Base-by-base conservation (phyloP, 2,329 filamentous ascomycete species). In the Clarireedia paspali region DNA sequence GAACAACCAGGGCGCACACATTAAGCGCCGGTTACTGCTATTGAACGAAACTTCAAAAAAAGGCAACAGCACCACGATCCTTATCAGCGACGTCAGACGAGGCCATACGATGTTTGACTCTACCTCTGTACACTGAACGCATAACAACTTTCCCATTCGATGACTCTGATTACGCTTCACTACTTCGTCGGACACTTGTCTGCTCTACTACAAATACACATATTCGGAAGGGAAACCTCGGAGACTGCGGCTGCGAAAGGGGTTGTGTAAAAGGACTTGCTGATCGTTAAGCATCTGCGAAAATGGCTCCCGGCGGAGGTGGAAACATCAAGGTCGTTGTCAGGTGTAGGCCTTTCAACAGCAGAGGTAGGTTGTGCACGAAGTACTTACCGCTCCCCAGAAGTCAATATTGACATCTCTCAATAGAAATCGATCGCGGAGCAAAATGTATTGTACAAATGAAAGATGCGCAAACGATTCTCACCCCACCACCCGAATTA, bases 311-410 rank as follows among this genome's bases (percentile, higher is more conserved):
- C 15, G 66, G 61, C 55, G 66, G 89, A 69, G 91, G 88, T 75
- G 91, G 94, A 70, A 99, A 99, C 71, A 99, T 99, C 74, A 99
- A 99, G 85, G 94, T 99, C 77, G 94, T 99, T 79, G 94, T 99
- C 78, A 85, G 94, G 76, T 86, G 88, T 67, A 84, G 94, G 71
- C 94, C 94, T 50, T 99, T 99, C 77, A 99, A 99, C 73, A 85
- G 84, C 69, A 85, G 91, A 92, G 90, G 91, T 92, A 78, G 58
- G 77, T 62, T 20, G 50, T 47, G 40, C 27, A 53, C 24, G 48
- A 48, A 40, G 20, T 38, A 24, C 12, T 48, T 44, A 51, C 38
- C 39, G 34, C 24, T 24, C 34, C 40, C 45, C 39, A 34, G 17
- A 49, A 30, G 47, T 42, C 46, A 36, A 26, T 39, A 40, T 61